Evolutionary conservation across 176 grass and related monocot species (phyloP).

Genomic region (Eragrostis nindensis): DNA sequence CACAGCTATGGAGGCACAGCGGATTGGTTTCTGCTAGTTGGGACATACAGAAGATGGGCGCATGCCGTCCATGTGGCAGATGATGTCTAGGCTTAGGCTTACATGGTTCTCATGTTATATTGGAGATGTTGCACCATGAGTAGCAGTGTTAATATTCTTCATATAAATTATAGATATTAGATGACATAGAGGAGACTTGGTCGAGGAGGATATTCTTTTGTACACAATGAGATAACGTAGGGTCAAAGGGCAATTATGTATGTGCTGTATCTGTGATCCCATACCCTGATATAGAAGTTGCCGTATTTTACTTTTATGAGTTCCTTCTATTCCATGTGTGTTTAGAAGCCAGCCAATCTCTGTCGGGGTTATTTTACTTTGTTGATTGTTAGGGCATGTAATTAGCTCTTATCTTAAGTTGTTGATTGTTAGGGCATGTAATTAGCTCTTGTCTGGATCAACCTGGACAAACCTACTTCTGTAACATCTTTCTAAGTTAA

Average conservation of each 20-base stretch:
- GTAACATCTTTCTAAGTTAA: no score
- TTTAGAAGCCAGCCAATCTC: not conserved
- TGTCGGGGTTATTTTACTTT: not conserved
- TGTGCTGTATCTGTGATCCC: slow-evolving; percentile 52
- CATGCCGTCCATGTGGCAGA: slow-evolving; percentile 14
- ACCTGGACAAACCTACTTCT: no score
- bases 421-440: not conserved
- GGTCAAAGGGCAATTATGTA: slow-evolving; percentile 41
- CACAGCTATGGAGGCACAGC: not conserved
- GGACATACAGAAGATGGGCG: not conserved
- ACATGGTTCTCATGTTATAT: slow-evolving; percentile 48
- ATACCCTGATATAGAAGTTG: slow-evolving; percentile 41
- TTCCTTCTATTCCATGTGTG: not conserved
- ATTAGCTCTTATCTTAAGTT: no score
- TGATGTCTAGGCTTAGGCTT: slow-evolving; percentile 28
- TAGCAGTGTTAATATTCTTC: slow-evolving; percentile 35
- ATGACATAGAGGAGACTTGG: slow-evolving; percentile 47
- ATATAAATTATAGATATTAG: slow-evolving; percentile 41
- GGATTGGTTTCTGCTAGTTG: slow-evolving; percentile 7
- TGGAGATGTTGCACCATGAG: slow-evolving; percentile 33
- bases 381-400: not conserved
- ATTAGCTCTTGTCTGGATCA: no score
- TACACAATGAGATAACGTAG: slow-evolving; percentile 61
- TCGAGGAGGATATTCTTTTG: slow-evolving; percentile 57
- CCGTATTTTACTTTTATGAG: not conserved